These are phyloP conservation scores for Trametes sanguinea DNA, from an alignment of 768 basidiomycete species.

Conservation along the genomic window DNA sequence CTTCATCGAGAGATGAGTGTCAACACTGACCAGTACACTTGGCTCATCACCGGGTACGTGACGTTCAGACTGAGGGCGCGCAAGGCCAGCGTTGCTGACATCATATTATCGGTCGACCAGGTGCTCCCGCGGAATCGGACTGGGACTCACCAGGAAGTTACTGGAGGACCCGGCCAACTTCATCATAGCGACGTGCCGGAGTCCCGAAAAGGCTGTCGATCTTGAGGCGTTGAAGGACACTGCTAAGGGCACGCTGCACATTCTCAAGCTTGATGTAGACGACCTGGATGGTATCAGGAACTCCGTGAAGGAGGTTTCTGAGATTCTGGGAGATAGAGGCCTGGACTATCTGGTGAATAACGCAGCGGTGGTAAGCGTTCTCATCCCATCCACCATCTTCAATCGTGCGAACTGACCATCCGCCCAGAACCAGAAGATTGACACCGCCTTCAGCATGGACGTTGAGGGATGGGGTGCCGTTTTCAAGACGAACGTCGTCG, in stretches of 20 bases:
- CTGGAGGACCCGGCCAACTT: constrained; percentile 25
- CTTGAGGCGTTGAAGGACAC: constrained; percentile 26
- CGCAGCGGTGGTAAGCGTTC: constrained; percentile 36
- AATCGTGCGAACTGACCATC: neutral
- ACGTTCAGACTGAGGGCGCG: neutral
- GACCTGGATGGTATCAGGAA: constrained; percentile 31
- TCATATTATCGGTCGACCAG: neutral
- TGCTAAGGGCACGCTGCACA: constrained; percentile 34
- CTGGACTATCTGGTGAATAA: constrained; percentile 45
- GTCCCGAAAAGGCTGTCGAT: constrained; percentile 26
- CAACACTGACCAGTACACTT: constrained; percentile 1
- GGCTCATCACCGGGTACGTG: constrained; percentile 12
- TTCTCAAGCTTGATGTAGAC: constrained; percentile 36
- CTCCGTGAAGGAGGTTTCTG: constrained; percentile 28
- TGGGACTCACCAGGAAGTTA: constrained; percentile 32
- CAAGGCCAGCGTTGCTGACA: neutral
- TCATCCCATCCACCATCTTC: neutral
- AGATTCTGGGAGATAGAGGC: constrained; percentile 31
- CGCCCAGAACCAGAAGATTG: constrained; percentile 7
- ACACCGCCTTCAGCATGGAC: constrained; percentile 33
- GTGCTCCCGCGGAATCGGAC: constrained; percentile 32
- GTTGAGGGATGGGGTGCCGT: constrained; percentile 12
- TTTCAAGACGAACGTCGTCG: constrained; percentile 35
- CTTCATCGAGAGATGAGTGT: neutral
- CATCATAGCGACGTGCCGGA: constrained; percentile 36